Base-by-base conservation (phyloP, 1,284 basidiomycete species). In the Entoloma clypeatum region DNA sequence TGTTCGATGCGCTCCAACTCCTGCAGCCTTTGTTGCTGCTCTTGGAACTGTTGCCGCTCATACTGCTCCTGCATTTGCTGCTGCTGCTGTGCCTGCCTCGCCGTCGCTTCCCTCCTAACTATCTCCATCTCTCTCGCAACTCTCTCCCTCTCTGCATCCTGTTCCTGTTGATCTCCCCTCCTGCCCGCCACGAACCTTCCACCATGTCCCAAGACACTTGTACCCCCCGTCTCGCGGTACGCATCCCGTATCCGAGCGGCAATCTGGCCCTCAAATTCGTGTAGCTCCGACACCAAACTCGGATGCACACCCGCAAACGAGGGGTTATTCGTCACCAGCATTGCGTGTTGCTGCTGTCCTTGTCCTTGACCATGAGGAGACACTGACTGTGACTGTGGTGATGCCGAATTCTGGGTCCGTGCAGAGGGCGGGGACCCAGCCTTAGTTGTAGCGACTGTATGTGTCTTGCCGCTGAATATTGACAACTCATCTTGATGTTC, bases 381-480 rank as follows among this genome's bases (percentile, higher is more conserved):
- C 13, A 35, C 31, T 16, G 32, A 27, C 26, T 33, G 10, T 11
- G 29, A 22, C 6, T 16, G 50, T 45, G 29, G 55, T 36, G 11
- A 46, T 32, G 21, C 62, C 45, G 27, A 41, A 40, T 14, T n/a
- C n/a, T n/a, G n/a, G n/a, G n/a, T n/a, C n/a, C n/a, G n/a, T n/a
- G n/a, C n/a, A n/a, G 39, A 8, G 5, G 46, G 44, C 7, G n/a
- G 18, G 14, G 44, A 35, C 47, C 39, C 45, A 11, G 54, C 55
- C 44, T 74, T 77, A 0, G 69, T 76, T 2, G 64, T 66, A 10
- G 39, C 39, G 4, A 84, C 64, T 0, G 74, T 79, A 47, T 80
- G 75, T 7, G 76, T 82, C 48, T 75, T 74, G n/a, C 81, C 82
- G 44, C 80, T 76, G 57, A 86, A 85, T 28, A 86, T 82, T 4